phyloP scores from a whole-genome alignment of 495 filamentous ascomycete genomes.

The Annulohypoxylon stygium region DNA sequence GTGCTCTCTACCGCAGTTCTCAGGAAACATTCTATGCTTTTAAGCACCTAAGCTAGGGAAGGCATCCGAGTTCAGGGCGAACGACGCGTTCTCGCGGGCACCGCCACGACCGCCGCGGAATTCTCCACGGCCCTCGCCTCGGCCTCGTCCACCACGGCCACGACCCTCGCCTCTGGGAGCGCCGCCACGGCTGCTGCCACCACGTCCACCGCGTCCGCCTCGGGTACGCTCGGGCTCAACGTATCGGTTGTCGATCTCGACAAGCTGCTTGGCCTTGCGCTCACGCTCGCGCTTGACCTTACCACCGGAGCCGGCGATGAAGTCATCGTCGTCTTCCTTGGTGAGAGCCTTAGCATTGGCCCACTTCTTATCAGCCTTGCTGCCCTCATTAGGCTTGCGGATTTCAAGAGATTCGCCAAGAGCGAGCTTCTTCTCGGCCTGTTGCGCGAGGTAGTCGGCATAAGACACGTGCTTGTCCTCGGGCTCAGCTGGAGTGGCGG shows the following conservation, averaged over 20 bases:
- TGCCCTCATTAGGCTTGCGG: conserved; percentile 92
- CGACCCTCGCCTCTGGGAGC: conserved; percentile 63
- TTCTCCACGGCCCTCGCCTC: conserved; percentile 61
- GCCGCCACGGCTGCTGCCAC: conserved; percentile 64
- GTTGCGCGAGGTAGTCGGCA: conserved; percentile 88
- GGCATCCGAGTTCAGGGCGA: conserved; percentile 76
- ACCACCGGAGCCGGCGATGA: conserved; percentile 78
- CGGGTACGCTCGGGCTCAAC: conserved; percentile 72
- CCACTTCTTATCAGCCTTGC: conserved; percentile 90
- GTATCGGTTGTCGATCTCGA: conserved; percentile 88
- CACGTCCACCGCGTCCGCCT: conserved; percentile 67
- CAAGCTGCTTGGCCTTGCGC: conserved; percentile 89
- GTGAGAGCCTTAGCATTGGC: conserved; percentile 81
- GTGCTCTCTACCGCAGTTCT: conserved; percentile 21
- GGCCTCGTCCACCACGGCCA: conserved; percentile 56
- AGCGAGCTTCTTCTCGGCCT: conserved; percentile 81
- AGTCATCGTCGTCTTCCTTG: conserved; percentile 79
- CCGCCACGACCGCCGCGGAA: conserved; percentile 57
- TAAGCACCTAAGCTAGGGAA: conserved; percentile 80
- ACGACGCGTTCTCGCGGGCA: conserved; percentile 50
- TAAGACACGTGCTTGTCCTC: conserved; percentile 92
- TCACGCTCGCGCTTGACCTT: conserved; percentile 90
- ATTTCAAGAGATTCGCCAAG: conserved; percentile 75
- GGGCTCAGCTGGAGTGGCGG: conserved; percentile 68
- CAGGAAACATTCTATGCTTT: conserved; percentile 12